Conservation (phyloP, 345 rosid genomes). For the Abelmoschus esculentus region DNA sequence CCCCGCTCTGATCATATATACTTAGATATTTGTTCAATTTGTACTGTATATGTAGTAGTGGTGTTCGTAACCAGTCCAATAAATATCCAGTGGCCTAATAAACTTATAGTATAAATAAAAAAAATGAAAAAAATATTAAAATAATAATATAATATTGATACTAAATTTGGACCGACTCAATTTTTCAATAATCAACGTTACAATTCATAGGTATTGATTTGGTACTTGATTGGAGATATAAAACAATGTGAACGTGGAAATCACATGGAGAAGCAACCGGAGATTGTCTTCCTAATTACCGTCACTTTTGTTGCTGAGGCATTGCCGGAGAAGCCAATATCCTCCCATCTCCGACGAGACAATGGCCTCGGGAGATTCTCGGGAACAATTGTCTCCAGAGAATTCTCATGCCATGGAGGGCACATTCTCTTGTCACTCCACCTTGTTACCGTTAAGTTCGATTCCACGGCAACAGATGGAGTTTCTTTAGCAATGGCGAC, state of each 20-base stretch:
- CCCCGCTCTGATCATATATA: no score
- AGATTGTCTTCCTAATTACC: background rate
- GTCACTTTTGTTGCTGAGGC: constrained; percentile 25
- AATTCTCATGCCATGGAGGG: constrained; percentile 43
- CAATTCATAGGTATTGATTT: background rate
- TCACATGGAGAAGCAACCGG: constrained; percentile 36
- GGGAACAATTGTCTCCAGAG: constrained; percentile 47
- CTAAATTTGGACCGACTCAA: no score
- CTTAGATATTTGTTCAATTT: background rate
- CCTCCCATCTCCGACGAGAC: constrained; percentile 33
- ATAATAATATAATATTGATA: no score
- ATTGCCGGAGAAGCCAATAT: constrained; percentile 11
- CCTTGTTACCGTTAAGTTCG: constrained; percentile 7
- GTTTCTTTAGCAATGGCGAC: constrained; percentile 7
- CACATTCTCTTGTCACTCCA: constrained; percentile 57
- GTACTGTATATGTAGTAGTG: background rate
- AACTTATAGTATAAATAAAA: no score
- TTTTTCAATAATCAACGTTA: background rate
- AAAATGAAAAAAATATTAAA: no score
- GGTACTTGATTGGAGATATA: no score
- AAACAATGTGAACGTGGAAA: background rate
- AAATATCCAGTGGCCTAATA: no score
- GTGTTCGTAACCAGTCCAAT: no score
- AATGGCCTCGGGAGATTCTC: constrained; percentile 59
- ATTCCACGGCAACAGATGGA: background rate